A percentile compares a stretch with the other conserved stretches of the same genome.
phyloP scores from a whole-genome alignment of 306 rosid genomes.

The Prunus fruticosa region DNA sequence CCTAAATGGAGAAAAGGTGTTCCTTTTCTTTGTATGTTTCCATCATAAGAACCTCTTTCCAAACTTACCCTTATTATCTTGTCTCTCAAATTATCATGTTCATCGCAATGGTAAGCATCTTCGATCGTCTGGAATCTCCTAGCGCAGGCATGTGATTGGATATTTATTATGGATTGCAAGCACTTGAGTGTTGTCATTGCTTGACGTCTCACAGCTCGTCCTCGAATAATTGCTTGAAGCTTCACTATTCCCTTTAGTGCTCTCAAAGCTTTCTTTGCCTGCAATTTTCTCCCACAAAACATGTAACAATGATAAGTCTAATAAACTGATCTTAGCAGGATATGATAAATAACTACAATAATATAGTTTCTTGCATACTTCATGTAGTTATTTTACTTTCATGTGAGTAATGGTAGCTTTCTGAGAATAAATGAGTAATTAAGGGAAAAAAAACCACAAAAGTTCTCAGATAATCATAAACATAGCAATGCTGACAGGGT shows the following conservation, averaged over 20 bases:
- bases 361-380: too few species aligned
- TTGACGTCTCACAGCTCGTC: conserved; percentile 91
- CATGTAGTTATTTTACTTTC: too few species aligned
- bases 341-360: too few species aligned
- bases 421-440: too few species aligned
- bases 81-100: conserved; percentile 46
- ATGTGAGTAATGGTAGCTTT: too few species aligned
- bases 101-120: conserved; percentile 34
- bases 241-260: conserved; percentile 95
- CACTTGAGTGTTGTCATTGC: conserved; percentile 74
- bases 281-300: conserved; percentile 16
- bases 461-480: conserved; percentile 7
- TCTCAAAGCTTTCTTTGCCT: conserved; percentile 88
- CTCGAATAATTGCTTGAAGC: conserved; percentile 92
- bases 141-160: conserved; percentile 69
- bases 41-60: background rate
- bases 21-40: background rate
- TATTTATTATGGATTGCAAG: conserved; percentile 82
- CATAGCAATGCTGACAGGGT: background rate
- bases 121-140: conserved; percentile 57
- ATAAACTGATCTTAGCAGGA: too few species aligned
- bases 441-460: background rate
- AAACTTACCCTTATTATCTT: conserved; percentile 54
- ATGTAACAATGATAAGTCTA: background rate
- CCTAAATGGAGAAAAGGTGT: background rate